These are phyloP conservation scores for Amoebophrya sp. DNA, from an alignment of 169 alveolate species.

Conservation along the genomic window DNA sequence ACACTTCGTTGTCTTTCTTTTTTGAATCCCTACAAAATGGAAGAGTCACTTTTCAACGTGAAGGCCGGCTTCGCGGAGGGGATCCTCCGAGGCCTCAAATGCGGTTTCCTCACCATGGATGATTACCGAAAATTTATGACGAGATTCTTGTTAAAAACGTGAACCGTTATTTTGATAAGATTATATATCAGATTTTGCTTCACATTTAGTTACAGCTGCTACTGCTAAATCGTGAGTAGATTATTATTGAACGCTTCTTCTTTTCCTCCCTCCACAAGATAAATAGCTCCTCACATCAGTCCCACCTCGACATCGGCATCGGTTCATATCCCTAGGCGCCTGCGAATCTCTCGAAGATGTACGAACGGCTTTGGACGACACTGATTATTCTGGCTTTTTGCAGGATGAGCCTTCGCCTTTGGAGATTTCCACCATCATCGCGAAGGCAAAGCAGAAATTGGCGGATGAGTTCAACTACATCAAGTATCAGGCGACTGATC, in stretches of 20 bases:
- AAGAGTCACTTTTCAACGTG: conserved; percentile 82
- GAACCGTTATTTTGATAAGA: too few relatives aligned
- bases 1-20: too few relatives aligned
- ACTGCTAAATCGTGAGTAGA: too few relatives aligned
- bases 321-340: too few relatives aligned
- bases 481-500: conserved; percentile 76
- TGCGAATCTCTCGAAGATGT: conserved; percentile 78
- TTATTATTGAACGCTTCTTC: too few relatives aligned
- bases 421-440: conserved; percentile 78
- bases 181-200: too few relatives aligned
- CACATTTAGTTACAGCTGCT: too few relatives aligned
- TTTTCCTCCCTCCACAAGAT: too few relatives aligned
- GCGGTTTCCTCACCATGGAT: conserved; percentile 88
- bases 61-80: conserved; percentile 96
- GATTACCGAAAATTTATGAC: conserved; percentile 80
- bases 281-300: too few relatives aligned
- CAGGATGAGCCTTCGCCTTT: conserved; percentile 87
- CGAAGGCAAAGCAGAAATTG: conserved; percentile 83
- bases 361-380: conserved; percentile 88
- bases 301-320: too few relatives aligned
- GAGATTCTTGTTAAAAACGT: too few relatives aligned
- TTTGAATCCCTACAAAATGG: too few relatives aligned
- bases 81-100: conserved; percentile 87
- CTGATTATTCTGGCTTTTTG: conserved; percentile 91
- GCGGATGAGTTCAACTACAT: conserved; percentile 88